phyloP scores from a whole-genome alignment of 129 eudicot species.

The Logfia minima region DNA sequence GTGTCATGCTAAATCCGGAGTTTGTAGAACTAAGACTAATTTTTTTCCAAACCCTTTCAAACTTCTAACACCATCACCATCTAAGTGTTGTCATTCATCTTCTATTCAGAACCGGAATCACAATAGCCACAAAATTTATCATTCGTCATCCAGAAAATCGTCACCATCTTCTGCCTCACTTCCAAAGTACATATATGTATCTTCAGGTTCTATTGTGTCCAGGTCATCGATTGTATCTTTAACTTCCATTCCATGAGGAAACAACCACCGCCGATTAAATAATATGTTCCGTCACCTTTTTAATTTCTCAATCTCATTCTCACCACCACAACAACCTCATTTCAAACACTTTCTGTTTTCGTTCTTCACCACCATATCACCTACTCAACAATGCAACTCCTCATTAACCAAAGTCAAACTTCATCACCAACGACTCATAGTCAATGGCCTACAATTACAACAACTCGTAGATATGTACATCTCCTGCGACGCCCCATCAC shows the following conservation, averaged over 20 bases:
- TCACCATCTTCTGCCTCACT: slow-evolving; percentile 48
- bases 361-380: slow-evolving; percentile 25
- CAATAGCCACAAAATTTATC: neutral
- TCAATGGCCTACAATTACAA: slow-evolving; percentile 32
- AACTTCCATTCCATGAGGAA: slow-evolving; percentile 8
- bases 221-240: slow-evolving; percentile 35
- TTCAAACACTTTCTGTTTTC: neutral
- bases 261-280: too few species aligned
- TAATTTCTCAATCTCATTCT: neutral
- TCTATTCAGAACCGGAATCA: too few species aligned
- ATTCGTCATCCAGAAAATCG: slow-evolving; percentile 14
- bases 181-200: slow-evolving; percentile 41
- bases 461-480: slow-evolving; percentile 33
- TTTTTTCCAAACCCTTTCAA: too few species aligned
- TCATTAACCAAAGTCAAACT: slow-evolving; percentile 27
- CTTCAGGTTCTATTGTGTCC: slow-evolving; percentile 29
- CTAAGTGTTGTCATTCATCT: too few species aligned
- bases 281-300: neutral
- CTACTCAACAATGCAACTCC: slow-evolving; percentile 32
- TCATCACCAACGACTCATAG: slow-evolving; percentile 48
- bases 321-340: neutral
- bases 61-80: too few species aligned
- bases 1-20: too few species aligned
- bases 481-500: slow-evolving; percentile 35
- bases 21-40: too few species aligned